phyloP scores from a whole-genome alignment of 441 rosid species.

The Aleurites moluccanus region DNA sequence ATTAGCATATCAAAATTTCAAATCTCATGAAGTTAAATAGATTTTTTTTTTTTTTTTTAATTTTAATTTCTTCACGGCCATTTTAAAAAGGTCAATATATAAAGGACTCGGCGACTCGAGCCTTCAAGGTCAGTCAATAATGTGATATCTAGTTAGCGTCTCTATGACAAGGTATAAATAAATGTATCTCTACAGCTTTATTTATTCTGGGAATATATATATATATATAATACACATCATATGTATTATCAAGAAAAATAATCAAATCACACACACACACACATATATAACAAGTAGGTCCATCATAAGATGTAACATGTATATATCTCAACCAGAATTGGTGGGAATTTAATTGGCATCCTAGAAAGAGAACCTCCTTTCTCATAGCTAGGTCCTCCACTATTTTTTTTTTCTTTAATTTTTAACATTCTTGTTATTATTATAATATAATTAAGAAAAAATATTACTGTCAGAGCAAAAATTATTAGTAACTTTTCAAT shows the following conservation, averaged over 20 bases:
- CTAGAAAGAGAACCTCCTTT: slow-evolving; percentile 21
- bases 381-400: slow-evolving; percentile 11
- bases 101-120: not conserved
- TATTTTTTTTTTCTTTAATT: not conserved
- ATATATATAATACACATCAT: not conserved
- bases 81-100: not conserved
- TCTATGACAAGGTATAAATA: no score
- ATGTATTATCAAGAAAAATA: not conserved
- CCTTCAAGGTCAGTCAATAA: not conserved
- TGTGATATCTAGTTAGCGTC: no score
- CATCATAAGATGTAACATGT: slow-evolving; percentile 8
- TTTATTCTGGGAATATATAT: not conserved
- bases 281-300: not conserved
- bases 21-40: no score
- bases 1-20: no score
- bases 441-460: no score
- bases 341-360: slow-evolving; percentile 32
- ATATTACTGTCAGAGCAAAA: no score
- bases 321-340: slow-evolving; percentile 14
- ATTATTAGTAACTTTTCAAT: no score
- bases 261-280: no score
- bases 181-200: not conserved
- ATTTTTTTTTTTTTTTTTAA: no score
- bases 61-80: not conserved
- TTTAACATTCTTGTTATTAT: not conserved